Evolutionary conservation across 371 early-diverging fungal species (phyloP), one percentile per base, ranked within the genome.

Genomic region (Mortierella sp.): DNA sequence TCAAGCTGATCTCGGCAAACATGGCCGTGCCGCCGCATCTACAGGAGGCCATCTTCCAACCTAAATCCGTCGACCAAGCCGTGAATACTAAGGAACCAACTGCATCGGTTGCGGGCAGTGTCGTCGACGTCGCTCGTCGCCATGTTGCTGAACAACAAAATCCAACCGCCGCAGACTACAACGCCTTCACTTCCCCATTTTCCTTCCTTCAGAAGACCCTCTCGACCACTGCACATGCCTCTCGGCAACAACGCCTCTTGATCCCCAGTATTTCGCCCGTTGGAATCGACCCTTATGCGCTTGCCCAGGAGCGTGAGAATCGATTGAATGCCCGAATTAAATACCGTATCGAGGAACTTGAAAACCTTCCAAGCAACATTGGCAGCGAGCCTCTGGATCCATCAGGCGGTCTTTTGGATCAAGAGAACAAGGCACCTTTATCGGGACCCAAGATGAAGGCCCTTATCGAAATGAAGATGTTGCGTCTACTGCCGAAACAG

Each of bases 401-500:
- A 4, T 76, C 70, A 42, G 60, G 44, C 9, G 57, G 67, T 9
- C 57, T 67, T 48, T 47, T 79, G 24, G 72, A 60, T 14, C 62
- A 60, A 50, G 78, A 76, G 53, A 63, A 61, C 57, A 75, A 67
- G 41, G 60, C 64, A 14, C 60, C 47, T n/a, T 50, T 59, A 17
- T 70, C 79, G 12, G 62, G 71, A 39, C 82, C 73, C 58, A 92
- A 89, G 80, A 62, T 97, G 4, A 83, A 85, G 50, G 90, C 93
- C 6, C 70, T 96, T 28, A 92, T 97, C 50, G 94, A 96, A 78
- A 72, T 96, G 48, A 93, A 93, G 73, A 68, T 90, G 1, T 81
- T 97, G 19, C 82, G 87, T 32, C 79, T 98, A 48, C 72, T 91
- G 32, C 89, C 92, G 44, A 87, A 90, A 65, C 97, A 97, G 78